A percentile compares a stretch with the other conserved stretches of the same genome.
phyloP scores from a whole-genome alignment of 208 protist species.

The Acanthamoeba rhysodes region DNA sequence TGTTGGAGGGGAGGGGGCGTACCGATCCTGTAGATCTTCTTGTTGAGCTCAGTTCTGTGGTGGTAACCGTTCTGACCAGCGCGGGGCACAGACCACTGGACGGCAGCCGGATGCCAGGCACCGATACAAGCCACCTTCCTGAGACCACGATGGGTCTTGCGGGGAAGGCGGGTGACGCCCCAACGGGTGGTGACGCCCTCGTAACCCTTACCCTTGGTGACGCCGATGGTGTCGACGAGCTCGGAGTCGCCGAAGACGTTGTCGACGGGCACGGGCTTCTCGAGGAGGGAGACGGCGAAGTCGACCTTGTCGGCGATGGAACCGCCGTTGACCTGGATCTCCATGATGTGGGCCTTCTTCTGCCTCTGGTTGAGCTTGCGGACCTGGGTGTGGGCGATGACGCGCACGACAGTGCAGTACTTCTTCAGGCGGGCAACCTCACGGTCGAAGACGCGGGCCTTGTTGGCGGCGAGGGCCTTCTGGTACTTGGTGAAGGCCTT shows the following conservation, averaged over 20 bases:
- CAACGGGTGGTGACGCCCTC: constrained; percentile 98
- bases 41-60: constrained; percentile 99
- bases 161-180: constrained; percentile 97
- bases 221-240: constrained; percentile 97
- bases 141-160: constrained; percentile 99
- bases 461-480: constrained; percentile 88
- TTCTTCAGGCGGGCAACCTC: constrained; percentile 96
- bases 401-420: constrained; percentile 97
- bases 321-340: constrained; percentile 99
- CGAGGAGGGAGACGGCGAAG: constrained; percentile 96
- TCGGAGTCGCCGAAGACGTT: constrained; percentile 97
- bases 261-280: constrained; percentile 97
- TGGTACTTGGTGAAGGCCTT: constrained; percentile 98
- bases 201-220: constrained; percentile 99
- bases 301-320: constrained; percentile 97
- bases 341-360: constrained; percentile 99
- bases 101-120: constrained; percentile 98
- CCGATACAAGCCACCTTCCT: constrained; percentile 99
- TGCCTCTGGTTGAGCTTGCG: constrained; percentile 94
- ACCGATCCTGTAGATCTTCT: constrained; percentile 99
- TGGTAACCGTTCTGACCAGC: constrained; percentile 99
- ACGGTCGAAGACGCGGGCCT: constrained; percentile 92
- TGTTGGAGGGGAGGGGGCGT: background rate
- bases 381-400: constrained; percentile 99
- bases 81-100: constrained; percentile 98